Percentiles rank a stretch among this genome's conserved stretches.
These are phyloP conservation scores for Capillidium rhysosporum DNA, from an alignment of 371 early-diverging fungal species.

Conservation along the genomic window DNA sequence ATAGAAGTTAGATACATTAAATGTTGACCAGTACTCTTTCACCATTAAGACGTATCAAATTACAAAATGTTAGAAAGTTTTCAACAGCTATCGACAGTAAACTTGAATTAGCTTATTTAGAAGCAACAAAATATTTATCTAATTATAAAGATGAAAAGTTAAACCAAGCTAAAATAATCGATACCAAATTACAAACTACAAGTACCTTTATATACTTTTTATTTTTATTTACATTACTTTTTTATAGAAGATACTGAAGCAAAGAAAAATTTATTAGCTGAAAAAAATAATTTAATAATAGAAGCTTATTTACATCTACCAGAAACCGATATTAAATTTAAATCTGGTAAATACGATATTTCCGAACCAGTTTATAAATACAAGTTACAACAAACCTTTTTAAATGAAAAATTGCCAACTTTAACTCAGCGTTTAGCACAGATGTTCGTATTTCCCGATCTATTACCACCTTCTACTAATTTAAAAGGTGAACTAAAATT, in stretches of 20 bases:
- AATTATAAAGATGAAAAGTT: background rate
- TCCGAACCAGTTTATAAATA: background rate
- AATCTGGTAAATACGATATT: background rate
- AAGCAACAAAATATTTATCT: background rate
- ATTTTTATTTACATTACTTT: background rate
- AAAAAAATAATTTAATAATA: no score
- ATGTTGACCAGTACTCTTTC: no score
- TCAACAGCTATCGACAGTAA: no score
- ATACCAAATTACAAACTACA: background rate
- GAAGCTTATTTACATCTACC: conserved; percentile 2
- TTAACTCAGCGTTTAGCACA: conserved; percentile 33
- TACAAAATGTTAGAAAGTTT: no score
- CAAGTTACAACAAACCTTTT: background rate
- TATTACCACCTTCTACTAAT: conserved; percentile 27
- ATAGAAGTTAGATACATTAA: no score
- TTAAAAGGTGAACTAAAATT: conserved; percentile 28
- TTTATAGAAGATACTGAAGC: background rate
- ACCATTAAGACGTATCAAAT: no score
- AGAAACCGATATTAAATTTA: background rate
- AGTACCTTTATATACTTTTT: background rate
- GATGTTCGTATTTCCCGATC: conserved; percentile 63
- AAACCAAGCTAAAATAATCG: background rate
- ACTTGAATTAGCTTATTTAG: conserved; percentile 8
- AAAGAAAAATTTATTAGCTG: no score
- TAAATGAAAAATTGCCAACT: background rate